These are phyloP conservation scores for Gaeumannomyces sp. DNA, from an alignment of 2,329 filamentous ascomycete genomes.

Conservation along the genomic window DNA sequence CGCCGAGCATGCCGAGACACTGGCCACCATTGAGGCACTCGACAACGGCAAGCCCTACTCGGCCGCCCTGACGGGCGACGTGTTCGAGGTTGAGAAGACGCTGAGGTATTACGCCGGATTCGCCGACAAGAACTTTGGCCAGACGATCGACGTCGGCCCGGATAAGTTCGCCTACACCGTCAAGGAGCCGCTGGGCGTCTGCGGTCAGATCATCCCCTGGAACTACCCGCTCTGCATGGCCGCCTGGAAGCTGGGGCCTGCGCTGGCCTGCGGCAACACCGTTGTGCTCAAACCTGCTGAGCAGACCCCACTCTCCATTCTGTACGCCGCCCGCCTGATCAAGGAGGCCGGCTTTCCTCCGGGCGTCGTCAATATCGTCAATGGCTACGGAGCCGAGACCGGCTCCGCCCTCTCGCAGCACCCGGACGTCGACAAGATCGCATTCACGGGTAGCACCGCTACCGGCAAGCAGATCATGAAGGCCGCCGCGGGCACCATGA, in stretches of 20 bases:
- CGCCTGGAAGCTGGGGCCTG: constrained; percentile 70
- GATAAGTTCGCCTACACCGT: constrained; percentile 71
- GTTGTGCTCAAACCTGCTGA: constrained; percentile 59
- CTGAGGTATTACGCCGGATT: constrained; percentile 73
- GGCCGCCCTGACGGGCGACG: constrained; percentile 57
- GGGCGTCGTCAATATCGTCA: constrained; percentile 68
- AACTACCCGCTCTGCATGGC: constrained; percentile 75
- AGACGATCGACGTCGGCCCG: constrained; percentile 66
- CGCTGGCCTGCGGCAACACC: constrained; percentile 58
- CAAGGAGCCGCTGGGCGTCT: constrained; percentile 71
- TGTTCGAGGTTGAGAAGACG: constrained; percentile 41
- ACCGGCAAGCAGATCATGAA: constrained; percentile 70
- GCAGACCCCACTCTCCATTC: constrained; percentile 56
- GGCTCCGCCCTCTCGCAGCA: constrained; percentile 61
- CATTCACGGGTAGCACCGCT: constrained; percentile 64
- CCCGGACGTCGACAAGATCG: constrained; percentile 60
- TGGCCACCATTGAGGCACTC: constrained; percentile 59
- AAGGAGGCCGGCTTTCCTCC: constrained; percentile 70
- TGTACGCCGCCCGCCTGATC: constrained; percentile 59
- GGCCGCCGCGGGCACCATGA: constrained; percentile 54
- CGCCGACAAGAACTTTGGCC: constrained; percentile 72
- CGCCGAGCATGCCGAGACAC: constrained; percentile 49
- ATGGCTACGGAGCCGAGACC: constrained; percentile 59
- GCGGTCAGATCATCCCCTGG: constrained; percentile 73
- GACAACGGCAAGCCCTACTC: constrained; percentile 76